Percentiles rank a stretch among this genome's conserved stretches.
phyloP scores from a whole-genome alignment of 2,329 filamentous ascomycete species.

The Laburnicola sp. region DNA sequence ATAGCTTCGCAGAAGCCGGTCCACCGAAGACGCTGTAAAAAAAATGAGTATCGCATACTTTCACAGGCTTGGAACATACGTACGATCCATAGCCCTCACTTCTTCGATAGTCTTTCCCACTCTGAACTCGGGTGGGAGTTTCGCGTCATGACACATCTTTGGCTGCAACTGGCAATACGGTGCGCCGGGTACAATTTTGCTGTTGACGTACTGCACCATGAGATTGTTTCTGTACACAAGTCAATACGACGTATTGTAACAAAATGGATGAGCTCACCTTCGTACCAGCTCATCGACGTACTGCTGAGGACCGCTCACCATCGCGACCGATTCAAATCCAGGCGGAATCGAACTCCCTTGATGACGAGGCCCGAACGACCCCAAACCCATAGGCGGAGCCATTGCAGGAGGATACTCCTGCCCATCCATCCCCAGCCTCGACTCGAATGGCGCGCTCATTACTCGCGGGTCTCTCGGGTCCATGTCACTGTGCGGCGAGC shows the following conservation, averaged over 20 bases:
- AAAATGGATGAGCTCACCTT: slow-evolving; percentile 15
- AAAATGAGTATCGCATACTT: neutral
- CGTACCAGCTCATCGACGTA: slow-evolving; percentile 23
- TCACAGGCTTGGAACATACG: neutral
- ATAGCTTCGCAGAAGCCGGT: slow-evolving; percentile 37
- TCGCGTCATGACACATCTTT: slow-evolving; percentile 33
- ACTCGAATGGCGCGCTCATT: slow-evolving; percentile 17
- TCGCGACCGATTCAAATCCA: slow-evolving; percentile 18
- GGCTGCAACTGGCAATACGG: slow-evolving; percentile 37
- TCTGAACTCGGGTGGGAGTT: slow-evolving; percentile 38
- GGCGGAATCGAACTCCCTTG: slow-evolving; percentile 12
- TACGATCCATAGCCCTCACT: slow-evolving; percentile 30
- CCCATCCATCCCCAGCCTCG: slow-evolving; percentile 15
- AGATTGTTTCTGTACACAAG: slow-evolving; percentile 24
- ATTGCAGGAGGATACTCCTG: slow-evolving; percentile 20
- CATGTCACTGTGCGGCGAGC: slow-evolving; percentile 16
- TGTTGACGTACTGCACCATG: slow-evolving; percentile 33
- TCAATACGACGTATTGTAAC: neutral
- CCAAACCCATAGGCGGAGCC: slow-evolving; percentile 10
- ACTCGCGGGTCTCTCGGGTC: slow-evolving; percentile 17
- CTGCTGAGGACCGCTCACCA: slow-evolving; percentile 15
- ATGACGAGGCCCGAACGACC: slow-evolving; percentile 6
- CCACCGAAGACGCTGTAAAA: slow-evolving; percentile 25
- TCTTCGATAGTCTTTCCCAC: slow-evolving; percentile 25
- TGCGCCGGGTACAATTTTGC: slow-evolving; percentile 23